Evolutionary conservation across 495 filamentous ascomycete species (phyloP), one percentile per base, ranked within the genome.

Genomic region (Podospora comata): DNA sequence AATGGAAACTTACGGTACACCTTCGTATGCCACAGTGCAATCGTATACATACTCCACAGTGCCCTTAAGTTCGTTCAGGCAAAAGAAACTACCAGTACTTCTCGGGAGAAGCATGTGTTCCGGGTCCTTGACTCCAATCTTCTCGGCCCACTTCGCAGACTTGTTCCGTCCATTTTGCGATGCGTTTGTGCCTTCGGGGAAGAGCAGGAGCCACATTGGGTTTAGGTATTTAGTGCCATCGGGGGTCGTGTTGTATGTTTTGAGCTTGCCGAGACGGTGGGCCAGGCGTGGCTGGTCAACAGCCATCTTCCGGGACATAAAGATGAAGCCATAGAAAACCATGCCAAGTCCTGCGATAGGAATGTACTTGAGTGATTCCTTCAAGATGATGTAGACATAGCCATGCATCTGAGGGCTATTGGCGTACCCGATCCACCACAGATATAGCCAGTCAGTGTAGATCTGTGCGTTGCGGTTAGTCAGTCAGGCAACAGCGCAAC

Each of bases 161-260:
- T 84, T 85, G 28, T 73, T 77, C 65, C 89, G 80, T 18, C 87
- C 88, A 69, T 91, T 91, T n/a, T 76, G 75, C 53, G 86, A 89
- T 7, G 89, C 77, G 71, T 94, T 95, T 5, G 92, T 95, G 34
- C 92, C 92, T 77, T 95, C 92, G 0, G 92, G 92, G 73, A 93
- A 95, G 62, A 95, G 83, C 64, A 95, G 80, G 58, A 95, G 80
- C 92, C 92, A 95, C 92, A 94, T 94, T 1, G 92, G 92, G 71
- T 92, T 84, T 1, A 87, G 77, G 26, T 80, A 84, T 44, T 80
- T 78, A 2, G 77, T 75, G 20, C 85, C 88, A 15, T 84, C 80
- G 2, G 87, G 83, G 2, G 82, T 84, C 2, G 77, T 79, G 65
- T 87, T 82, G 16, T 72, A 70, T 4, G 79, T 80, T 75, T 87